Conservation (phyloP, 805 yeast species). For the Spathaspora boniae region DNA sequence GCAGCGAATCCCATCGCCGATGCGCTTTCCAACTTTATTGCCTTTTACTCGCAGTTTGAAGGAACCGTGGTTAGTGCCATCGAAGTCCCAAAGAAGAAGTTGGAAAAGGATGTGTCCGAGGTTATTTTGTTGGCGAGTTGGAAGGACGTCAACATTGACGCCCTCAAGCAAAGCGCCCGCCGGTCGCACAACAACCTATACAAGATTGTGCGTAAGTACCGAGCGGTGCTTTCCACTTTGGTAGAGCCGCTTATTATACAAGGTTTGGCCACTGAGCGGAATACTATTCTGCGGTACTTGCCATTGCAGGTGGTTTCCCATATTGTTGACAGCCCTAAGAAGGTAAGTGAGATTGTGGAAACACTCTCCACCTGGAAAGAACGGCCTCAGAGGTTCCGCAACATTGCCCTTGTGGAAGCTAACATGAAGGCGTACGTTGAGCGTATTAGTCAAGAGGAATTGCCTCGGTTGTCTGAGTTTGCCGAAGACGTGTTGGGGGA, state of each 20-base stretch:
- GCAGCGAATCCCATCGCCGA: constrained; percentile 21
- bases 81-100: constrained; percentile 41
- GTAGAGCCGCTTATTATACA: constrained; percentile 55
- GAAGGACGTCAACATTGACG: constrained; percentile 94
- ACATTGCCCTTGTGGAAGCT: constrained; percentile 45
- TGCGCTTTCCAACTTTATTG: constrained; percentile 54
- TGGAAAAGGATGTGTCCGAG: constrained; percentile 81
- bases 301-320: constrained; percentile 8
- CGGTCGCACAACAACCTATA: constrained; percentile 81
- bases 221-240: constrained; percentile 53
- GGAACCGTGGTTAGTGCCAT: constrained; percentile 47
- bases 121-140: constrained; percentile 89
- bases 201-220: constrained; percentile 79
- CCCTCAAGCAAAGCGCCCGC: constrained; percentile 89
- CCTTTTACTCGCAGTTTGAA: constrained; percentile 66
- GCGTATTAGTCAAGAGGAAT: constrained; percentile 25
- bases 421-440: constrained; percentile 53
- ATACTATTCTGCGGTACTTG: too few relatives aligned
- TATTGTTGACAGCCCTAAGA: not conserved
- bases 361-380: constrained; percentile 46
- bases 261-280: constrained; percentile 40
- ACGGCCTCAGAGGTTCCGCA: constrained; percentile 56
- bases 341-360: constrained; percentile 19
- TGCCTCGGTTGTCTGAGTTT: constrained; percentile 51
- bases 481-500: constrained; percentile 54